Evolutionary conservation across 306 rosid species (phyloP).

Genomic region (Arachis hypogaea): DNA sequence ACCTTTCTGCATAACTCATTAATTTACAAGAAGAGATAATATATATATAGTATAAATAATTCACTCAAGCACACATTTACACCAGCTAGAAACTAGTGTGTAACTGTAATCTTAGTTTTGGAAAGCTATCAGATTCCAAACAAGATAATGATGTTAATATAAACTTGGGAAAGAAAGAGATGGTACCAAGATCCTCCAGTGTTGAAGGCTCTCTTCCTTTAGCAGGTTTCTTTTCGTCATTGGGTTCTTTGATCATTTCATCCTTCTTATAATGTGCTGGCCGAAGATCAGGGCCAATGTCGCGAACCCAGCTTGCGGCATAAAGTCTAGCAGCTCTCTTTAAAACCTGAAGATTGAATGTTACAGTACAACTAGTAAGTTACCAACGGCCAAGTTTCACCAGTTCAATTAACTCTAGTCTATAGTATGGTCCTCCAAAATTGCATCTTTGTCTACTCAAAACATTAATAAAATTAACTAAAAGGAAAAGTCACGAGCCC

Average conservation of each 20-base stretch:
- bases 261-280: conserved; percentile 80
- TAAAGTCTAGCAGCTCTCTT: conserved; percentile 85
- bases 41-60: not conserved
- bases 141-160: conserved; percentile 2
- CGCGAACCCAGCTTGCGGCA: conserved; percentile 89
- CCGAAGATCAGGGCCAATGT: conserved; percentile 92
- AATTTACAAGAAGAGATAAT: not conserved
- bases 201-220: conserved; percentile 72
- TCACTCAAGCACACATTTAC: no score
- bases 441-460: not conserved
- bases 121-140: conserved; percentile 17
- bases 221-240: conserved; percentile 45
- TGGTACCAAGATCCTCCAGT: conserved; percentile 85
- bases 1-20: not conserved
- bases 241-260: conserved; percentile 48
- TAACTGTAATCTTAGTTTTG: conserved; percentile 3
- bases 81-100: not conserved
- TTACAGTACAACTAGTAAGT: not conserved
- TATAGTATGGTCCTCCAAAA: not conserved
- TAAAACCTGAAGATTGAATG: conserved; percentile 56
- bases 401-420: not conserved
- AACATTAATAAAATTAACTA: not conserved
- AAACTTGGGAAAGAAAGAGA: conserved; percentile 21
- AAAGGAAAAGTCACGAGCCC: no score
- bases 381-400: not conserved